Evolutionary conservation across 2,329 filamentous ascomycete species (phyloP).

Genomic region (Beauveria australis): DNA sequence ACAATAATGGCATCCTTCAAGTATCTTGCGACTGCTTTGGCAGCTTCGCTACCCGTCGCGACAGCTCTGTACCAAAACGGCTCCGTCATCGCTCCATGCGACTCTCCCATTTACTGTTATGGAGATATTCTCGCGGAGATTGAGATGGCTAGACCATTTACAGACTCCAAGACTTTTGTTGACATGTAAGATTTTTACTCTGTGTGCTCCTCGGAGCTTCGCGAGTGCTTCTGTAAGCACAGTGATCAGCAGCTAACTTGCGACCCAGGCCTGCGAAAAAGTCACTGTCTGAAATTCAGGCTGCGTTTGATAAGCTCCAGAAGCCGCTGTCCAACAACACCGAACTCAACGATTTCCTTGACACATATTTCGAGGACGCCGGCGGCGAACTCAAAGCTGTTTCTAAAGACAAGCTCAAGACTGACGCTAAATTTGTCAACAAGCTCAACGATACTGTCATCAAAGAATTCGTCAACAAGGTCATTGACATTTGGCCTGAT

Average conservation of each 20-base stretch:
- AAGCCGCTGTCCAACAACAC: conserved; percentile 57
- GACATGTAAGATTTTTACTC: conserved; percentile 44
- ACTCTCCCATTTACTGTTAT: conserved; percentile 60
- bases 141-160: conserved; percentile 54
- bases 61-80: conserved; percentile 52
- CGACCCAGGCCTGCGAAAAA: conserved; percentile 46
- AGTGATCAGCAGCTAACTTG: conserved; percentile 8
- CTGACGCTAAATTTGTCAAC: conserved; percentile 49
- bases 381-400: conserved; percentile 54
- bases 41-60: conserved; percentile 20
- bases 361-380: conserved; percentile 53
- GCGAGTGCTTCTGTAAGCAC: conserved; percentile 10
- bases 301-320: conserved; percentile 49
- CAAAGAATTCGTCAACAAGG: conserved; percentile 51
- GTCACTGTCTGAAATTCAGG: conserved; percentile 51
- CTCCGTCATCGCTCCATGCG: conserved; percentile 53
- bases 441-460: conserved; percentile 50
- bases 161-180: conserved; percentile 64
- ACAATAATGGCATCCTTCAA: conserved; percentile 20
- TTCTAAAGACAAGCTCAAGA: conserved; percentile 40
- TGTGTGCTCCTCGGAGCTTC: background rate
- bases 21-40: conserved; percentile 20
- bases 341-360: conserved; percentile 52
- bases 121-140: conserved; percentile 55
- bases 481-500: conserved; percentile 63